Percentiles rank a stretch among this genome's conserved stretches.
Conservation (phyloP, 179 eudicot genomes). For the Beta macrorhiza region DNA sequence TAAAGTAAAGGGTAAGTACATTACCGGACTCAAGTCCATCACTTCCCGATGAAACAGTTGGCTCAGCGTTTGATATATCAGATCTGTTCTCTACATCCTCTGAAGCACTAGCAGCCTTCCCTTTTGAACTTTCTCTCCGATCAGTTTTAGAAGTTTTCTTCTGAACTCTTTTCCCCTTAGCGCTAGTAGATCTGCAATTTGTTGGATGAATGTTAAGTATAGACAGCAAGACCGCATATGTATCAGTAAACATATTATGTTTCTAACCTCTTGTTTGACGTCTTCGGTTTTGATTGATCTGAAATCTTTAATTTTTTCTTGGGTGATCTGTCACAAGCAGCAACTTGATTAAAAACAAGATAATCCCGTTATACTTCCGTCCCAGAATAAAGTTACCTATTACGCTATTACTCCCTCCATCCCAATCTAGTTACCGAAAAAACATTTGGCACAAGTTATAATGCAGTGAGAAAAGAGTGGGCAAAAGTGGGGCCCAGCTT, state of each 20-base stretch:
- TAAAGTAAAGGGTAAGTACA: neutral
- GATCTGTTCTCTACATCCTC: slow-evolving; percentile 43
- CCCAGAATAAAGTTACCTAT: neutral
- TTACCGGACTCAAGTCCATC: slow-evolving; percentile 48
- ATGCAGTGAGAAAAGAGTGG: too few species aligned
- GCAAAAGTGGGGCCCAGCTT: too few species aligned
- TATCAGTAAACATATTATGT: slow-evolving; percentile 10
- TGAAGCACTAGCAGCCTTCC: slow-evolving; percentile 30
- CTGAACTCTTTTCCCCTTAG: slow-evolving; percentile 61
- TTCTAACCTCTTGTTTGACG: slow-evolving; percentile 49
- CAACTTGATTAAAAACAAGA: neutral
- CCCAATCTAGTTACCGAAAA: too few species aligned
- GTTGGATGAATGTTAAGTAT: slow-evolving; percentile 10
- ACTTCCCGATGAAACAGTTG: slow-evolving; percentile 38
- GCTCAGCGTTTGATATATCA: slow-evolving; percentile 41
- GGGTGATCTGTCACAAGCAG: slow-evolving; percentile 42
- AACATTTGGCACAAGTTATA: too few species aligned
- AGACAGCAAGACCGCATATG: neutral
- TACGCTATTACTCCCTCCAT: too few species aligned
- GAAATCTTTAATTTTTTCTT: slow-evolving; percentile 40
- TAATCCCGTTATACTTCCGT: neutral
- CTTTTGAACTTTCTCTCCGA: slow-evolving; percentile 38
- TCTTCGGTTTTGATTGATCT: slow-evolving; percentile 37
- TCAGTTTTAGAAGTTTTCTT: slow-evolving; percentile 42
- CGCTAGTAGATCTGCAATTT: slow-evolving; percentile 50